Evolutionary conservation across 768 basidiomycete species (phyloP), one percentile per base, ranked within the genome.

Genomic region (Mycena epipterygia): DNA sequence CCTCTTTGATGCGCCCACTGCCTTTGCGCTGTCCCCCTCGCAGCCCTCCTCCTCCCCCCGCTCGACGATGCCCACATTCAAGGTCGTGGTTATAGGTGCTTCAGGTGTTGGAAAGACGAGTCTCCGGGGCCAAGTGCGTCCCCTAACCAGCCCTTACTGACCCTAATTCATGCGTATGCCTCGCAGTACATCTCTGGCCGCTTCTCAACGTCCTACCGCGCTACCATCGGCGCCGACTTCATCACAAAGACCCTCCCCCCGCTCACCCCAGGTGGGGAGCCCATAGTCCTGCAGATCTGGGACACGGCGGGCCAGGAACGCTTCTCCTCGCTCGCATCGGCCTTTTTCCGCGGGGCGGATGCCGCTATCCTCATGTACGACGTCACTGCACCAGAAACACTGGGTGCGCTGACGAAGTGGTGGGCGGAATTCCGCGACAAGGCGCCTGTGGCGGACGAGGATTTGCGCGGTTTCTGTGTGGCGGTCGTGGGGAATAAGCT

Each of bases 181-280:
- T 35, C 6, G 2, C 25, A 95, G 90, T 96, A 93, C 77, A 90
- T 95, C 73, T 90, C 92, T 13, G 89, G 90, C 30, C 88, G 87
- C 16, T 96, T 95, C 79, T 90, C 92, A 5, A 88, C 87, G 3
- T 89, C 90, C 13, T 96, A 96, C 79, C 85, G 93, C 55, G 92
- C 95, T 1, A 96, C 95, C 3, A 95, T 97, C 46, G 95, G 95
- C 23, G 90, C 92, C n/a, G 95, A 96, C 80, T 96, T 96, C 67
- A 93, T 95, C 57, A 87, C 90, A 0, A 95, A 95, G 78, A 89
- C 88, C 0, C 75, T 95, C 14, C 88, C 90, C 0, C 89, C 93
- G 75, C 13, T 29, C 8, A 16, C 56, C 25, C 83, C 86, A 46
- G 87, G 83, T 8, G 53, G 35, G 3, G 87, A 93, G 73, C 79